These are phyloP conservation scores for Peribolospora kevripleyi DNA, from an alignment of 768 basidiomycete genomes.

Conservation along the genomic window DNA sequence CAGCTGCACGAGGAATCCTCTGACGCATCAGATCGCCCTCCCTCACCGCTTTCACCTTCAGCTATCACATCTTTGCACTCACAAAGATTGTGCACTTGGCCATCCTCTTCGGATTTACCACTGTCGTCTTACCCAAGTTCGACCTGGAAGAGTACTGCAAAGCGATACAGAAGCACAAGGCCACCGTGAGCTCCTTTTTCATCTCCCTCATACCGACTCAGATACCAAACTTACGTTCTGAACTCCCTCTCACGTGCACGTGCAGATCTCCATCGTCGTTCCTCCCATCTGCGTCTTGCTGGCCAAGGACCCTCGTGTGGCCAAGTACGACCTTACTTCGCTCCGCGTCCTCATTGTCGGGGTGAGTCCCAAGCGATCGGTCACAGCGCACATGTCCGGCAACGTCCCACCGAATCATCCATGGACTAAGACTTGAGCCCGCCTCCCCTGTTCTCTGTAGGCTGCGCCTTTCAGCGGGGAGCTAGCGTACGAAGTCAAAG, in stretches of 20 bases:
- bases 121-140: slow-evolving; percentile 41
- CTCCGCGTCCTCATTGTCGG: slow-evolving; percentile 15
- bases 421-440: slow-evolving; percentile 15
- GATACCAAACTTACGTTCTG: too few species aligned
- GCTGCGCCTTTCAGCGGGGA: slow-evolving; percentile 34
- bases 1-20: neutral
- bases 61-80: slow-evolving; percentile 8
- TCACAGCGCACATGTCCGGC: slow-evolving; percentile 55
- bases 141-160: slow-evolving; percentile 43
- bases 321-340: slow-evolving; percentile 40
- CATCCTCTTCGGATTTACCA: slow-evolving; percentile 27
- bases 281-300: slow-evolving; percentile 62
- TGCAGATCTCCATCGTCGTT: slow-evolving; percentile 29
- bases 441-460: slow-evolving; percentile 25
- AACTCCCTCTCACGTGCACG: too few species aligned
- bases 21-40: slow-evolving; percentile 2
- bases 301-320: slow-evolving; percentile 36
- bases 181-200: slow-evolving; percentile 9
- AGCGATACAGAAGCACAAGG: slow-evolving; percentile 38
- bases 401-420: slow-evolving; percentile 31
- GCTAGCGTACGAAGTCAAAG: too few species aligned
- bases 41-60: neutral
- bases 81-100: slow-evolving; percentile 41
- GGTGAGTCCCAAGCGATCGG: slow-evolving; percentile 31
- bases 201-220: too few species aligned